Evolutionary conservation across 495 filamentous ascomycete species (phyloP).

Genomic region (Jackrogersella multiformis): DNA sequence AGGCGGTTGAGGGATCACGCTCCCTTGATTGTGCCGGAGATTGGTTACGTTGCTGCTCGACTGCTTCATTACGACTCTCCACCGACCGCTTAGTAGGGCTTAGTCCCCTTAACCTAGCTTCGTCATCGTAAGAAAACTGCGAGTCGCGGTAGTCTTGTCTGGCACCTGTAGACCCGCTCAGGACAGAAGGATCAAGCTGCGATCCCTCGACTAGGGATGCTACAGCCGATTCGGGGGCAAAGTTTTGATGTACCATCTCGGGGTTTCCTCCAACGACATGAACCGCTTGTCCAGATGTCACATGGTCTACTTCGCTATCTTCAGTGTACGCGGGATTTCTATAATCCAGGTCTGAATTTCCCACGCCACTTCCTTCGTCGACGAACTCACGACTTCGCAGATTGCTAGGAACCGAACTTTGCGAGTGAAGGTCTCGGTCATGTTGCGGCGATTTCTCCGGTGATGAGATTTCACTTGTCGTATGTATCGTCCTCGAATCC

Average conservation of each 20-base stretch:
- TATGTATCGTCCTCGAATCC: constrained; percentile 59
- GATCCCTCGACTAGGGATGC: constrained; percentile 88
- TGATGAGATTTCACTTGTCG: constrained; percentile 56
- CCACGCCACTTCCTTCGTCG: constrained; percentile 51
- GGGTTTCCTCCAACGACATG: constrained; percentile 75
- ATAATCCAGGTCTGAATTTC: constrained; percentile 61
- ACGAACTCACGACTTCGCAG: constrained; percentile 52
- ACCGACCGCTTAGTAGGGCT: constrained; percentile 53
- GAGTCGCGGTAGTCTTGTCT: constrained; percentile 51
- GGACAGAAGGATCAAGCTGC: constrained; percentile 78
- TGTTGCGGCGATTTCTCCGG: constrained; percentile 47
- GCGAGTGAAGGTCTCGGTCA: constrained; percentile 49
- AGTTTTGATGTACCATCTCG: constrained; percentile 72
- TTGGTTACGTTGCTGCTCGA: constrained; percentile 43
- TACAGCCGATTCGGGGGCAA: constrained; percentile 85
- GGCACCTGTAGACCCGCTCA: constrained; percentile 58
- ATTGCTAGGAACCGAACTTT: constrained; percentile 52
- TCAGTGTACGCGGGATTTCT: constrained; percentile 70
- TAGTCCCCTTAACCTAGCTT: constrained; percentile 43
- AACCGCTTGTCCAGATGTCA: constrained; percentile 73
- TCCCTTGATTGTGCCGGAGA: constrained; percentile 40
- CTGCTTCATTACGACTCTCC: constrained; percentile 44
- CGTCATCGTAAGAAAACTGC: constrained; percentile 53
- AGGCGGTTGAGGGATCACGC: constrained; percentile 36
- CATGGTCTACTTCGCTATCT: constrained; percentile 71